Percentiles rank a stretch among this genome's conserved stretches.
Evolutionary conservation across 139 green algal species (phyloP).

Genomic region (Chlamydomonas eustigma): DNA sequence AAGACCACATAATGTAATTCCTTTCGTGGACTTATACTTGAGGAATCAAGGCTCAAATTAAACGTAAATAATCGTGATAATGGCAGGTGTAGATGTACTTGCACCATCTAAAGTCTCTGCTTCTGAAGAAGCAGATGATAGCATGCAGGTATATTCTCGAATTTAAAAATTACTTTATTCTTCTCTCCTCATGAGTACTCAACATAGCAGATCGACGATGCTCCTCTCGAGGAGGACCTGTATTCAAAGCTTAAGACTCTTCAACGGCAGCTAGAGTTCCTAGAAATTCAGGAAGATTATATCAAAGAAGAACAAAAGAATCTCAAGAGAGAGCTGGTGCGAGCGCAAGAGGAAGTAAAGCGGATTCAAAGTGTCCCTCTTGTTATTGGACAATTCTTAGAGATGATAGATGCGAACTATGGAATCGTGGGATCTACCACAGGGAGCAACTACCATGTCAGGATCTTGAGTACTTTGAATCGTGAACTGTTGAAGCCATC

Average conservation of each 20-base stretch:
- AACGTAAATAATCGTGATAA: no score
- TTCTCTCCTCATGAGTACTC: no score
- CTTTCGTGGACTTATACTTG: no score
- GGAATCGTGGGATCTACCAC: slow-evolving; percentile 98
- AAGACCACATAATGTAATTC: no score
- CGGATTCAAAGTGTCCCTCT: slow-evolving; percentile 96
- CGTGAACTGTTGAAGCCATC: slow-evolving; percentile 95
- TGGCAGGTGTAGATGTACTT: background rate
- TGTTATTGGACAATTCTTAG: slow-evolving; percentile 98
- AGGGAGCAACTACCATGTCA: slow-evolving; percentile 83
- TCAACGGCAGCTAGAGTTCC: slow-evolving; percentile 93
- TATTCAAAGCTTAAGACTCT: slow-evolving; percentile 89
- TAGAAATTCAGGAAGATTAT: slow-evolving; percentile 99
- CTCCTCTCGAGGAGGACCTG: slow-evolving; percentile 57
- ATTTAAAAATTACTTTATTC: background rate
- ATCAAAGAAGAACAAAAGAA: slow-evolving; percentile 99
- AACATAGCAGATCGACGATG: slow-evolving; percentile 37
- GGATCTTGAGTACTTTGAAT: slow-evolving; percentile 95
- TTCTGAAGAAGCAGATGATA: background rate
- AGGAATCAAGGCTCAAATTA: no score
- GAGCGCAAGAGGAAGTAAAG: slow-evolving; percentile 98
- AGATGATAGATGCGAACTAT: slow-evolving; percentile 95
- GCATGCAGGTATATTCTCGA: background rate
- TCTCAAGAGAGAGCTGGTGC: slow-evolving; percentile 95
- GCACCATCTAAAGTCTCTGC: background rate